A percentile compares a stretch with the other conserved stretches of the same genome.
Evolutionary conservation across 2,329 filamentous ascomycete genomes (phyloP).

Genomic region (Alternaria sp.): DNA sequence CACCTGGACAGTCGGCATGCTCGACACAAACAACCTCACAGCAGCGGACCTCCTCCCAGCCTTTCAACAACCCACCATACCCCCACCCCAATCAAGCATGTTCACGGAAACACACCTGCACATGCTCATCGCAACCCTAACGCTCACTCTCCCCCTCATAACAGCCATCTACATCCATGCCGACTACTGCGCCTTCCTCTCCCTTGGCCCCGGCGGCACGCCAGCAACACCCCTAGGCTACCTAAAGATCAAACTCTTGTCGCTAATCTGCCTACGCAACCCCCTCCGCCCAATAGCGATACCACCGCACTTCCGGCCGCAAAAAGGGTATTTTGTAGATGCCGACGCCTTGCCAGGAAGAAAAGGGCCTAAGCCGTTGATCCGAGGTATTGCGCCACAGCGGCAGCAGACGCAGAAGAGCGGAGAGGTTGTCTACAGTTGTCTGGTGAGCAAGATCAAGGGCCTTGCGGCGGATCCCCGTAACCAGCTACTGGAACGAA

Average conservation of each 20-base stretch:
- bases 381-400: slow-evolving; percentile 82
- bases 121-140: slow-evolving; percentile 10
- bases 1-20: neutral
- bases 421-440: slow-evolving; percentile 57
- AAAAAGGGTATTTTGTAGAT: slow-evolving; percentile 65
- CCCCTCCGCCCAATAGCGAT: slow-evolving; percentile 69
- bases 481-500: slow-evolving; percentile 59
- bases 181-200: slow-evolving; percentile 79
- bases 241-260: slow-evolving; percentile 75
- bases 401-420: slow-evolving; percentile 77
- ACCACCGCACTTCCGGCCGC: slow-evolving; percentile 62
- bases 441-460: slow-evolving; percentile 30
- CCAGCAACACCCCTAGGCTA: slow-evolving; percentile 78
- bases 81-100: neutral
- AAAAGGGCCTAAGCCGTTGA: slow-evolving; percentile 69
- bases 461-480: slow-evolving; percentile 32
- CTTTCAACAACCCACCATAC: neutral
- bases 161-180: slow-evolving; percentile 62
- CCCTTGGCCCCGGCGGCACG: slow-evolving; percentile 81
- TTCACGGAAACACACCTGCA: slow-evolving; percentile 7
- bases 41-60: neutral
- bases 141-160: slow-evolving; percentile 37
- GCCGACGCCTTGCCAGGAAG: slow-evolving; percentile 66
- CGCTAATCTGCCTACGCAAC: slow-evolving; percentile 74
- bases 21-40: neutral